phyloP scores from a whole-genome alignment of 2,329 filamentous ascomycete species.

The Hymenoscyphus fraxineus region DNA sequence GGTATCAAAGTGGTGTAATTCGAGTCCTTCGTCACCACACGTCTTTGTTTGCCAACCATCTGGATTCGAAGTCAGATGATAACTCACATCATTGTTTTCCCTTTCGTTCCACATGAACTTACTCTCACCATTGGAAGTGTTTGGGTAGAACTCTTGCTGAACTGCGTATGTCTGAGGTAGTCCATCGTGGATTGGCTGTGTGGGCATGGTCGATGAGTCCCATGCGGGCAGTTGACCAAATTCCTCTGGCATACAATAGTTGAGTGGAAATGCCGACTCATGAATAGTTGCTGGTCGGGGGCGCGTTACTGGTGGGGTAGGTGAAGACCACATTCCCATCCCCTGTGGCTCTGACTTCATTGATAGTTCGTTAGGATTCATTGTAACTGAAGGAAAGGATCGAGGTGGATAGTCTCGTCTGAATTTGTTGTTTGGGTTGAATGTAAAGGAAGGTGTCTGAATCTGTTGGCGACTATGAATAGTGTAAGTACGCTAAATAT shows the following conservation, averaged over 20 bases:
- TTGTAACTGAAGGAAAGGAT: slow-evolving; percentile 44
- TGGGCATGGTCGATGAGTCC: slow-evolving; percentile 52
- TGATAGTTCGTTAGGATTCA: slow-evolving; percentile 50
- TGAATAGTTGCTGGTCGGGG: slow-evolving; percentile 58
- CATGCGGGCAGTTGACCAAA: slow-evolving; percentile 52
- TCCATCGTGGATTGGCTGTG: slow-evolving; percentile 42
- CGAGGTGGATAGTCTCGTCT: slow-evolving; percentile 44
- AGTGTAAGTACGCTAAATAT: slow-evolving; percentile 37
- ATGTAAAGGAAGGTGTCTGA: slow-evolving; percentile 48
- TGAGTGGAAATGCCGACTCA: slow-evolving; percentile 49
- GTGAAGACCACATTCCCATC: slow-evolving; percentile 52
- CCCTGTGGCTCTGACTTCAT: slow-evolving; percentile 46
- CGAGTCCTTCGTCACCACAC: slow-evolving; percentile 51
- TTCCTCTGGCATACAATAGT: slow-evolving; percentile 52
- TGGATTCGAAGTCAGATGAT: slow-evolving; percentile 31
- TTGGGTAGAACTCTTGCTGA: slow-evolving; percentile 55
- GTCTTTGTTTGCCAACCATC: slow-evolving; percentile 53
- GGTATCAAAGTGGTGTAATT: slow-evolving; percentile 51
- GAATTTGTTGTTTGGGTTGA: slow-evolving; percentile 47
- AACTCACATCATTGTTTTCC: slow-evolving; percentile 15
- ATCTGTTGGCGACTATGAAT: slow-evolving; percentile 45
- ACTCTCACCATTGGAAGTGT: slow-evolving; percentile 48
- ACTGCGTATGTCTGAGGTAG: slow-evolving; percentile 53
- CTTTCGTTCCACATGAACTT: slow-evolving; percentile 34
- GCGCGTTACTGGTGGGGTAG: slow-evolving; percentile 46